Evolutionary conservation across 495 filamentous ascomycete species (phyloP).

Genomic region (Penicillium soppii): DNA sequence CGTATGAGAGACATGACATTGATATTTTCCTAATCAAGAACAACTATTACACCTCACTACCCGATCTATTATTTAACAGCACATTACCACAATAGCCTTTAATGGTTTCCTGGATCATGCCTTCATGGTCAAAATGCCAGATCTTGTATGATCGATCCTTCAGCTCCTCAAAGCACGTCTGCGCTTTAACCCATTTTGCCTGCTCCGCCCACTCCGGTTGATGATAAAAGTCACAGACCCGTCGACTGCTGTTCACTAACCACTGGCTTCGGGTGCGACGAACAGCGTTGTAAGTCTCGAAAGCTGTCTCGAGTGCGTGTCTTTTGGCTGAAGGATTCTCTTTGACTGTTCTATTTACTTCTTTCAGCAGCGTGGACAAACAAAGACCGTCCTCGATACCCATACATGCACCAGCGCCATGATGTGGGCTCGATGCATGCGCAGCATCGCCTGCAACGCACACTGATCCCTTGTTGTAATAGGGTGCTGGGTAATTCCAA

Average conservation of each 20-base stretch:
- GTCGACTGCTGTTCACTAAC: slow-evolving; percentile 19
- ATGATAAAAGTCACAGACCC: slow-evolving; percentile 17
- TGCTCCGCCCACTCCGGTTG: slow-evolving; percentile 16
- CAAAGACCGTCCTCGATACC: slow-evolving; percentile 53
- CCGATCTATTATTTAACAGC: no score
- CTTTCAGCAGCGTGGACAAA: not conserved
- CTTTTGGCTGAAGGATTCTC: not conserved
- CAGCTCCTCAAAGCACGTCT: slow-evolving; percentile 19
- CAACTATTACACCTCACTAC: no score
- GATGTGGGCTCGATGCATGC: slow-evolving; percentile 42
- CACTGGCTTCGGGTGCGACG: not conserved
- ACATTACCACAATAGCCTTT: no score
- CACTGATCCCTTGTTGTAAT: slow-evolving; percentile 37
- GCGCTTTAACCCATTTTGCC: slow-evolving; percentile 6
- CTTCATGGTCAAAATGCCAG: slow-evolving; percentile 14
- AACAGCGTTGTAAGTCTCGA: not conserved
- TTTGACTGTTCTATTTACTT: not conserved
- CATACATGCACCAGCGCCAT: slow-evolving; percentile 55
- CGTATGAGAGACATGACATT: no score
- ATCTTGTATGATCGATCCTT: slow-evolving; percentile 18
- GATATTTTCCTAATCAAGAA: no score
- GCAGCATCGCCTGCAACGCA: slow-evolving; percentile 52
- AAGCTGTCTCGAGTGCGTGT: not conserved
- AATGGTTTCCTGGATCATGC: slow-evolving; percentile 11
- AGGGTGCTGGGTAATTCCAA: slow-evolving; percentile 38